Base-by-base conservation (phyloP, 1,284 basidiomycete genomes). In the Apiotrichum domesticum region DNA sequence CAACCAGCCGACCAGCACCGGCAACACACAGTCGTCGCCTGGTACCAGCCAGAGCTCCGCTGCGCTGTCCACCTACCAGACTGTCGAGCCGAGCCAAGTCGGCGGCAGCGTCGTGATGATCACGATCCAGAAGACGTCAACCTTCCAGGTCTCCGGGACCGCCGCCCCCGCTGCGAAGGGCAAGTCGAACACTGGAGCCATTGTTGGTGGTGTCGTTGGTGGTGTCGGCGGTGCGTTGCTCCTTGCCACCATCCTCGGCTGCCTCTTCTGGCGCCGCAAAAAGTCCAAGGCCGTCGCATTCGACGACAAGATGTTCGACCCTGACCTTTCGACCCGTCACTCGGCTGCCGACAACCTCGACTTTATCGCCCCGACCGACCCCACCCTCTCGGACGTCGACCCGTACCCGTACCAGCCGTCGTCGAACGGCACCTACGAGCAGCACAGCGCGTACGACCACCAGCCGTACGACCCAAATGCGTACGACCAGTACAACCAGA, bases 191-290 rank as follows among this genome's bases (percentile, higher is more conserved):
- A 65, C 63, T 15, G 75, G 76, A 34, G 72, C 75, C 1, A 77
- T 77, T 35, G 76, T 72, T 13, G 76, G 76, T 37, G 76, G 75
- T 48, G 74, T 75, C n/a, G 66, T 77, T n/a, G 76, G 76, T 32
- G 76, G 76, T 53, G 63, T 74, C 6, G 65, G 61, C 39, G 74
- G 69, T 46, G 58, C 73, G 4, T 61, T 68, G 11, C 51, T 73
- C 1, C 49, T 77, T 32, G 63, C 62, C 13, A 64, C 64, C 6
- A 63, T 74, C 11, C 42, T 71, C 6, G 67, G 65, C 59, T 75
- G 70, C 66, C 67, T 74, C 65, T 63, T 65, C 54, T 62, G 70
- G 59, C 64, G 63, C 45, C 60, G 63, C 33, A 66, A 61, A 57
- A 65, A 64, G 47, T 51, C 61, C 43, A 65, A 64, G 35, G 59